Conservation (phyloP, 2,329 filamentous ascomycete genomes). For the Pleochaeta shiraiana region DNA sequence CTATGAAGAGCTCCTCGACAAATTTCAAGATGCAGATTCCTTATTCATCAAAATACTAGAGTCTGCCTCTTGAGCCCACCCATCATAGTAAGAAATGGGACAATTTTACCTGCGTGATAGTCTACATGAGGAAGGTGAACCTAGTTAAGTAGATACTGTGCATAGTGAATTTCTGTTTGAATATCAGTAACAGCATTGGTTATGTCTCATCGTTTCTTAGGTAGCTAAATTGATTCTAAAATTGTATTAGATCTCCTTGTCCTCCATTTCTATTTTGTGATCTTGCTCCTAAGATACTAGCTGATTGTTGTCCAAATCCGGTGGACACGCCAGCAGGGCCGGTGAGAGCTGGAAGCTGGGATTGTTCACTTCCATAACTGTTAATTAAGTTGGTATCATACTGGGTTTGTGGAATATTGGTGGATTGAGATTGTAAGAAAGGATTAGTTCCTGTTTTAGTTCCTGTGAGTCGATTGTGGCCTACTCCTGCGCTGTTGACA, state of each 20-base stretch:
- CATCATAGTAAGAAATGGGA: too few species aligned
- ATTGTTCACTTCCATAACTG: constrained; percentile 14
- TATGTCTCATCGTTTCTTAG: too few species aligned
- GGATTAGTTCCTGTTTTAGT: constrained; percentile 58
- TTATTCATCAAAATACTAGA: too few species aligned
- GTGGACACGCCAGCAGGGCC: constrained; percentile 32
- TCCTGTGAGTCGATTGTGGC: constrained; percentile 41
- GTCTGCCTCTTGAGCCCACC: too few species aligned
- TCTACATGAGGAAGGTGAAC: too few species aligned
- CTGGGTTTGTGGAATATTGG: constrained; percentile 43
- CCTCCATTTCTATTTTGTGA: constrained; percentile 27
- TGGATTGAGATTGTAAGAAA: constrained; percentile 68
- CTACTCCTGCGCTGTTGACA: constrained; percentile 80
- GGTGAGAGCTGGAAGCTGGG: constrained; percentile 31
- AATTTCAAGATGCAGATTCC: too few species aligned
- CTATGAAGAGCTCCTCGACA: too few species aligned
- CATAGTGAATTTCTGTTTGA: too few species aligned
- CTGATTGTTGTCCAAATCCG: constrained; percentile 21
- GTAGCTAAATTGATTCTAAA: constrained; percentile 7
- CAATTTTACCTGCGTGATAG: too few species aligned
- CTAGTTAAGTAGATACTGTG: too few species aligned
- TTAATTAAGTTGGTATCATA: constrained; percentile 23
- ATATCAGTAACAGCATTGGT: too few species aligned
- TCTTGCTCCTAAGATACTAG: constrained; percentile 35
- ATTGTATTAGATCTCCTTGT: constrained; percentile 17